Evolutionary conservation across 108 stramenopile genomes (phyloP), one percentile per base, ranked within the genome.

Genomic region (Skeletonema costatum): DNA sequence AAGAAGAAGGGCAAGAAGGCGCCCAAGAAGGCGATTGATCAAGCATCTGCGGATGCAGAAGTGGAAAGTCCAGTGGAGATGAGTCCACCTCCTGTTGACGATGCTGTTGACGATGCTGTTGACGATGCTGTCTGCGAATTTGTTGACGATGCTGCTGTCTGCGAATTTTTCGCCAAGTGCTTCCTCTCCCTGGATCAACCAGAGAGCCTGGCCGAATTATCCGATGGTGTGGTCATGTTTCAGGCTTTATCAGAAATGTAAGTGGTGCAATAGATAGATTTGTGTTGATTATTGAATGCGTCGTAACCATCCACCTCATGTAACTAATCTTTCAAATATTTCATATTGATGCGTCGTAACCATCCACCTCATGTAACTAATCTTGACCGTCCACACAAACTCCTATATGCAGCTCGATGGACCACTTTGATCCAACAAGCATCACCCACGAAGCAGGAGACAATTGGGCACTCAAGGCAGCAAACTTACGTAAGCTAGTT

Each of bases 201-300:
- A 7, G 80, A 75, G 9, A 48, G 70, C 16, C 75, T 93, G 51
- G 31, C 77, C 9, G 91, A 90, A 46, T 70, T 95, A 35, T 85
- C 85, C 44, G 94, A 95, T 64, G 94, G 94, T 62, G 89, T 95
- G 11, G 87, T 83, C 32, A 68, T 95, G 60, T 92, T 95, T 77
- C 92, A 95, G 71, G 94, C 87, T 32, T 78, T 95, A 13, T 93
- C 92, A 0, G 94, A 95, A 80, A 92, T 95, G 94, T 95, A 75
- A 86, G 94, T 87, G n/a, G n/a, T n/a, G n/a, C 2, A 68, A 19
- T 30, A 51, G n/a, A n/a, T 46, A 46, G 14, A 46, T 46, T 8
- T 36, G 35, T 36, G 6, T 36, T 36, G 4, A 11, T 11, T 46
- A 16, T 46, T 3, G 44, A 46, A 8, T 36, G 16, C n/a, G n/a